Percentiles rank a stretch among this genome's conserved stretches.
Evolutionary conservation across 495 filamentous ascomycete genomes (phyloP).

Genomic region (Penicillium canariense): DNA sequence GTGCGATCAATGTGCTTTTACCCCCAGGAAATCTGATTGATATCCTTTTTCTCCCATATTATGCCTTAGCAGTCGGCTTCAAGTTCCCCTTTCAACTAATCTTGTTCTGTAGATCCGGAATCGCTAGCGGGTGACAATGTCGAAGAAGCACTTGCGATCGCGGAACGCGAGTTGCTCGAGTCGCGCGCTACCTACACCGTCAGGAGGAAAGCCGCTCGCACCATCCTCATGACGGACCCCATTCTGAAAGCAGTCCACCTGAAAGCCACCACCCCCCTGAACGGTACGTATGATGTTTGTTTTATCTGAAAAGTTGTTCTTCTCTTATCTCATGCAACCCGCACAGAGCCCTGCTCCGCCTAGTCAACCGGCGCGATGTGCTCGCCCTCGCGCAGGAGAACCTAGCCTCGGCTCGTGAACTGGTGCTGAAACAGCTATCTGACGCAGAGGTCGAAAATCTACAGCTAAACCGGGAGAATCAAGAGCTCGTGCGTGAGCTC

Average conservation of each 20-base stretch:
- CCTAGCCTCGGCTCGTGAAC: slow-evolving; percentile 49
- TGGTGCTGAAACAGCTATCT: slow-evolving; percentile 47
- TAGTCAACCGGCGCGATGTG: slow-evolving; percentile 65
- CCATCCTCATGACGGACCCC: slow-evolving; percentile 66
- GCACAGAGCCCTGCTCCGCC: slow-evolving; percentile 62
- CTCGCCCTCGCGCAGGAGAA: slow-evolving; percentile 59
- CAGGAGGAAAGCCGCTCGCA: slow-evolving; percentile 63
- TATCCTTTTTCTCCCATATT: too few relatives aligned
- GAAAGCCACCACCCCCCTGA: slow-evolving; percentile 65
- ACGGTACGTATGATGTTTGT: slow-evolving; percentile 52
- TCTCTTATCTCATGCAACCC: slow-evolving; percentile 8
- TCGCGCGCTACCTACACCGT: slow-evolving; percentile 66
- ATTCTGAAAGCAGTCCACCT: slow-evolving; percentile 73
- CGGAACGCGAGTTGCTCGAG: slow-evolving; percentile 65
- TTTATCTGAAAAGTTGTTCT: neutral
- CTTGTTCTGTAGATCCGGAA: slow-evolving; percentile 25
- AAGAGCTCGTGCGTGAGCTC: slow-evolving; percentile 56
- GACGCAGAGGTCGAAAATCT: slow-evolving; percentile 56
- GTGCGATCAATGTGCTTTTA: slow-evolving; percentile 18
- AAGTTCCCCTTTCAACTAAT: slow-evolving; percentile 6
- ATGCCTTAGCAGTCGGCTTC: too few relatives aligned
- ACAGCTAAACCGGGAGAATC: slow-evolving; percentile 55
- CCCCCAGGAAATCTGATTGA: neutral
- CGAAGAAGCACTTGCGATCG: slow-evolving; percentile 50
- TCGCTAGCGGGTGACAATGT: slow-evolving; percentile 41